Evolutionary conservation across 345 rosid species (phyloP).

Genomic region (Arabidopsis arenosa): DNA sequence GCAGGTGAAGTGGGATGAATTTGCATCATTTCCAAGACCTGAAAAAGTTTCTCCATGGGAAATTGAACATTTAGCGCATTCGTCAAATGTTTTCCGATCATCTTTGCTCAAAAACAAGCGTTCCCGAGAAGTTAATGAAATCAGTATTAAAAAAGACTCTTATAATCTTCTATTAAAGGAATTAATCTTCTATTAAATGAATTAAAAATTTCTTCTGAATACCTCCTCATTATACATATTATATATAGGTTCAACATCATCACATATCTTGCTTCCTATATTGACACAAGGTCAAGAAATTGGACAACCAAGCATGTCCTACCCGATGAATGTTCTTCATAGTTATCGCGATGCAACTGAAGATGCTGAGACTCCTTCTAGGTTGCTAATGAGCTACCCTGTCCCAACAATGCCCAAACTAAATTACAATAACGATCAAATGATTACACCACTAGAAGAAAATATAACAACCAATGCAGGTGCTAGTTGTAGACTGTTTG

Average conservation of each 20-base stretch:
- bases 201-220: not conserved
- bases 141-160: not conserved
- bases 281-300: not conserved
- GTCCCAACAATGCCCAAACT: not conserved
- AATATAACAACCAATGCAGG: conserved; percentile 37
- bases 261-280: not conserved
- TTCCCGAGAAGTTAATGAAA: not conserved
- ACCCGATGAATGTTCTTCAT: not conserved
- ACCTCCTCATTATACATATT: not conserved
- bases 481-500: conserved; percentile 53
- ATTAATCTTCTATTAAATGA: not conserved
- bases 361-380: not conserved
- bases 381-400: not conserved
- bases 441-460: not conserved
- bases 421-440: not conserved
- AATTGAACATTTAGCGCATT: conserved; percentile 50
- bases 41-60: conserved; percentile 69
- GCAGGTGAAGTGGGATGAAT: conserved; percentile 69
- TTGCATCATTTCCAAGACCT: conserved; percentile 59
- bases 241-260: not conserved
- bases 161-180: too few relatives aligned
- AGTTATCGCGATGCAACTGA: too few relatives aligned
- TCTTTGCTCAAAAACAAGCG: not conserved
- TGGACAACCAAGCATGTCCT: not conserved
- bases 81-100: conserved; percentile 12